Base-by-base conservation (phyloP, 805 yeast species). In the Spathaspora hagerdaliae region DNA sequence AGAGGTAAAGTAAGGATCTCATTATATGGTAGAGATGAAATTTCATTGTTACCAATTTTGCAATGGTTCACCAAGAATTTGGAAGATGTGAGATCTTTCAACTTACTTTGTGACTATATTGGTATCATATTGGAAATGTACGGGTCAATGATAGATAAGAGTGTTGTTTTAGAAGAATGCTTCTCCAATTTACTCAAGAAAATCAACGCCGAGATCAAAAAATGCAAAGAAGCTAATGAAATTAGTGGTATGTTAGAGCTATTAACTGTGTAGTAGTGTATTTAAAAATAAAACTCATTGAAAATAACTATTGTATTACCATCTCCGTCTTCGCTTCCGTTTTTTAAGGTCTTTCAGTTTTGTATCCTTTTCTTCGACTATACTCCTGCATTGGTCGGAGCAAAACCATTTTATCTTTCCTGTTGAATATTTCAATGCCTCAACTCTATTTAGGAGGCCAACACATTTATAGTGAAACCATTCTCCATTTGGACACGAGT, bases 221-320 rank as follows among this genome's bases (percentile, higher is more conserved):
- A 85, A 58, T 87, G 96, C 38, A 80, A 81, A 60, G 97, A 91
- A 60, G 96, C 97, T 6, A 86, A 85, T 62, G 84, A 82, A 61
- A 81, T 94, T 38, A 89, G 86, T 57, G 99, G 99, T 44, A 94
- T 94, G 97, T 71, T 94, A 56, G 95, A 89, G 65, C 66, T 94
- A 54, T 73, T 92, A 56, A 83, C 90, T 42, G 77, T 67, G 49
- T 77, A 67, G 44, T 27, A 15, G 44, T 9, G 8, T 41, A 13
- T 9, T 8, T 12, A 27, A 8, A 31, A 33, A 12, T 31, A 36
- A 37, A 26, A 19, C 11, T 9, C 13, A 14, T 35, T 1, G 13
- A 29, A 7, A 41, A 33, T 12, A 15, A 7, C 2, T 32, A 14
- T 38, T 29, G 10, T 29, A 31, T 49, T 36, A 54, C 54, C 52